phyloP scores from a whole-genome alignment of 345 rosid genomes.

The Erodium maritimum region DNA sequence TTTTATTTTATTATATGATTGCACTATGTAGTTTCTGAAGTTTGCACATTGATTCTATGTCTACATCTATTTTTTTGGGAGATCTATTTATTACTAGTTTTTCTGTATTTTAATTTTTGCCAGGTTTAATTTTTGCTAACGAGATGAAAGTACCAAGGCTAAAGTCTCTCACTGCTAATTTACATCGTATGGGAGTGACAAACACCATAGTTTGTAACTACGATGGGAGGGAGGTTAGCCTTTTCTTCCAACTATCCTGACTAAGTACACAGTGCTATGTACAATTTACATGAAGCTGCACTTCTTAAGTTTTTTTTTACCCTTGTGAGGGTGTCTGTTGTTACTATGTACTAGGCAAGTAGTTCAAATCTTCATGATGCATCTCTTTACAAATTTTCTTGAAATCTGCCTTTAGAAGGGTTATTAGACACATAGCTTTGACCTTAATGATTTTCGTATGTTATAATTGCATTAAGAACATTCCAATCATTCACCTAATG shows the following conservation, averaged over 20 bases:
- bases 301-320: conserved; percentile 20
- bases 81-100: conserved; percentile 9
- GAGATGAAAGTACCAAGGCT: conserved; percentile 77
- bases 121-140: conserved; percentile 85
- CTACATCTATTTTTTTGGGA: neutral
- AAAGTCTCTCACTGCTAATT: conserved; percentile 82
- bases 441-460: neutral
- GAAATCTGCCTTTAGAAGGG: conserved; percentile 78
- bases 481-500: too few species aligned
- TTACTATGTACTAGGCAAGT: too few species aligned
- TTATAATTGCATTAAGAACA: too few species aligned
- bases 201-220: conserved; percentile 87
- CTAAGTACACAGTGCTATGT: neutral
- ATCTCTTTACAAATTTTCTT: conserved; percentile 22
- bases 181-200: conserved; percentile 90
- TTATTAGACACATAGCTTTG: too few species aligned
- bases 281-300: neutral
- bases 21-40: too few species aligned
- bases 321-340: neutral
- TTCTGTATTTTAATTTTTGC: conserved; percentile 5
- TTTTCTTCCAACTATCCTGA: conserved; percentile 5
- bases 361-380: too few species aligned
- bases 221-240: conserved; percentile 87
- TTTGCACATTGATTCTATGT: too few species aligned
- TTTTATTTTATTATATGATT: neutral